Percentiles rank a stretch among this genome's conserved stretches.
phyloP scores from a whole-genome alignment of 2,329 filamentous ascomycete species.

The Fusarium circinatum region DNA sequence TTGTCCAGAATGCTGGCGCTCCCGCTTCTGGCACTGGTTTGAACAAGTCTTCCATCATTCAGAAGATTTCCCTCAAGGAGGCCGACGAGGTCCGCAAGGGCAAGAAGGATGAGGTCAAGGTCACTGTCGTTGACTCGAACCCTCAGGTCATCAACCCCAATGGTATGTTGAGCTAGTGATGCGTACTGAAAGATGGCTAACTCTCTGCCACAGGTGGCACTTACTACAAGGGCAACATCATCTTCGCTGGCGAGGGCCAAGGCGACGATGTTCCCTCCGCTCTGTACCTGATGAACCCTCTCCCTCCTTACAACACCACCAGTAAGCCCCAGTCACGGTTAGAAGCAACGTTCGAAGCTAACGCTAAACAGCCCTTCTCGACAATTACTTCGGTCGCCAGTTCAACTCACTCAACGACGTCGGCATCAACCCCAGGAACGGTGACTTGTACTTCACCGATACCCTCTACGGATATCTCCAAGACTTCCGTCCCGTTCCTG shows the following conservation, averaged over 20 bases:
- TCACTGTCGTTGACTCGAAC: slow-evolving; percentile 55
- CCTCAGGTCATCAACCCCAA: slow-evolving; percentile 62
- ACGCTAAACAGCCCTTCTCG: slow-evolving; percentile 56
- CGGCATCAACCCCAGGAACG: slow-evolving; percentile 61
- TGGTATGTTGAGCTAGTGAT: slow-evolving; percentile 40
- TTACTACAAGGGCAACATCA: slow-evolving; percentile 60
- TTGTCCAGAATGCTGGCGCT: slow-evolving; percentile 62
- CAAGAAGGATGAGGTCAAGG: slow-evolving; percentile 49
- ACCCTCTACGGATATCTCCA: slow-evolving; percentile 69
- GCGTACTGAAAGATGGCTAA: background rate
- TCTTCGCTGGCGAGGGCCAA: slow-evolving; percentile 62
- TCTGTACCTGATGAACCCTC: slow-evolving; percentile 40
- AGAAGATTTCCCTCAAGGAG: slow-evolving; percentile 60
- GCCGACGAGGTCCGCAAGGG: slow-evolving; percentile 47
- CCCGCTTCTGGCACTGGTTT: slow-evolving; percentile 59
- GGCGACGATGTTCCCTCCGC: slow-evolving; percentile 49
- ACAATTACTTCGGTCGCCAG: slow-evolving; percentile 67
- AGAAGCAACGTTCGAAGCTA: too few species aligned
- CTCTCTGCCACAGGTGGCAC: slow-evolving; percentile 53
- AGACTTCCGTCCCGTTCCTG: slow-evolving; percentile 64
- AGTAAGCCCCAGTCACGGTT: too few species aligned
- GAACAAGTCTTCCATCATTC: slow-evolving; percentile 60
- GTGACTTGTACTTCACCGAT: slow-evolving; percentile 71
- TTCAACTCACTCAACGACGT: slow-evolving; percentile 71
- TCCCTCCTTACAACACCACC: slow-evolving; percentile 61